phyloP scores from a whole-genome alignment of 2,329 filamentous ascomycete genomes.

The Juglanconis sp. region DNA sequence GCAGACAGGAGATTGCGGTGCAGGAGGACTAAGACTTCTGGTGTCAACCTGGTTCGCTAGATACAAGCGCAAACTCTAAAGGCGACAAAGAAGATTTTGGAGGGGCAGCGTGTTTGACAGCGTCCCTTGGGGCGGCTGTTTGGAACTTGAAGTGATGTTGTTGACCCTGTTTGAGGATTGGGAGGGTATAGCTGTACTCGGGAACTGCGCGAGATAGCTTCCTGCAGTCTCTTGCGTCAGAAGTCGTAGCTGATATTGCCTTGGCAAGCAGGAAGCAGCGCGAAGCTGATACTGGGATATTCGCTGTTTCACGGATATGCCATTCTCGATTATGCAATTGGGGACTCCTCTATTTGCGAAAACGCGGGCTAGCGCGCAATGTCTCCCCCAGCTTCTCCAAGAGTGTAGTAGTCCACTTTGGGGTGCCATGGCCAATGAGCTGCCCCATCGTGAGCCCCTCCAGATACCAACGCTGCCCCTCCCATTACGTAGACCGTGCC shows the following conservation, averaged over 20 bases:
- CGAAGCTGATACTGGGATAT: neutral
- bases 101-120: neutral
- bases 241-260: constrained; percentile 13
- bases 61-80: neutral
- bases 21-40: neutral
- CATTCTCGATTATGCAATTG: neutral
- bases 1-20: neutral
- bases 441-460: neutral
- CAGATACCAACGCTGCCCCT: neutral
- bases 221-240: constrained; percentile 18
- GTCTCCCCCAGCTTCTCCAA: neutral
- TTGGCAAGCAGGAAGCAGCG: neutral
- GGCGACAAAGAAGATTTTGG: neutral
- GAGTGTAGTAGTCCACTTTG: neutral
- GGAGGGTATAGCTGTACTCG: too few species aligned
- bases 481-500: neutral
- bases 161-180: neutral
- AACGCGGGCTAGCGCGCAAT: neutral
- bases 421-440: neutral
- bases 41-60: neutral
- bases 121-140: neutral
- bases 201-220: constrained; percentile 4
- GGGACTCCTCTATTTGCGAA: neutral
- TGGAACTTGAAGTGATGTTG: neutral
- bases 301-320: neutral